Conservation (phyloP, 2,329 filamentous ascomycete genomes). For the Ascochyta fabae region DNA sequence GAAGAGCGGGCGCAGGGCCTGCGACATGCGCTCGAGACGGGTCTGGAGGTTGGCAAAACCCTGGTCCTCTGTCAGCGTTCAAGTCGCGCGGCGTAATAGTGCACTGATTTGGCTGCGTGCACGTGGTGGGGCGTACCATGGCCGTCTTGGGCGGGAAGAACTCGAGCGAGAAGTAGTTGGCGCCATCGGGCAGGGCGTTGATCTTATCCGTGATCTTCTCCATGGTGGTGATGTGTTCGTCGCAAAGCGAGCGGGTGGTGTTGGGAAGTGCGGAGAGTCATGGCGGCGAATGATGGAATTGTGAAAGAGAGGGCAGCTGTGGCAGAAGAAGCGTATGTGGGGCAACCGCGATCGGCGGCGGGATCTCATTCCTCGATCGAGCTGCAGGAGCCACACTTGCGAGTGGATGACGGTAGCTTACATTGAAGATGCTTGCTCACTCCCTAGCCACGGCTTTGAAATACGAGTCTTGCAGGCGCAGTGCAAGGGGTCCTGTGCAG, state of each 20-base stretch:
- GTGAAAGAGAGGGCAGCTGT: constrained; percentile 33
- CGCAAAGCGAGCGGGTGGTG: constrained; percentile 4
- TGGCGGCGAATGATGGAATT: constrained; percentile 33
- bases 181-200: constrained; percentile 80
- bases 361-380: constrained; percentile 23
- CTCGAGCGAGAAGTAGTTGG: constrained; percentile 92
- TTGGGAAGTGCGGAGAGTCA: constrained; percentile 35
- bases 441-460: neutral
- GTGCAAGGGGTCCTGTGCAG: neutral
- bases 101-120: neutral
- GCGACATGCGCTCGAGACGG: constrained; percentile 92
- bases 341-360: constrained; percentile 28
- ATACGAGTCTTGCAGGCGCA: neutral
- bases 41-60: constrained; percentile 93
- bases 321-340: constrained; percentile 29
- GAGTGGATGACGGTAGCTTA: neutral
- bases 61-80: constrained; percentile 43
- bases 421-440: neutral
- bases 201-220: constrained; percentile 92
- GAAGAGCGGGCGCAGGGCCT: constrained; percentile 88
- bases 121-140: constrained; percentile 64
- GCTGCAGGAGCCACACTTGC: constrained; percentile 4
- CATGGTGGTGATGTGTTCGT: constrained; percentile 26
- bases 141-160: constrained; percentile 99
- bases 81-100: neutral